Base-by-base conservation (phyloP, 2,329 filamentous ascomycete genomes). In the Passalora sequoiae region DNA sequence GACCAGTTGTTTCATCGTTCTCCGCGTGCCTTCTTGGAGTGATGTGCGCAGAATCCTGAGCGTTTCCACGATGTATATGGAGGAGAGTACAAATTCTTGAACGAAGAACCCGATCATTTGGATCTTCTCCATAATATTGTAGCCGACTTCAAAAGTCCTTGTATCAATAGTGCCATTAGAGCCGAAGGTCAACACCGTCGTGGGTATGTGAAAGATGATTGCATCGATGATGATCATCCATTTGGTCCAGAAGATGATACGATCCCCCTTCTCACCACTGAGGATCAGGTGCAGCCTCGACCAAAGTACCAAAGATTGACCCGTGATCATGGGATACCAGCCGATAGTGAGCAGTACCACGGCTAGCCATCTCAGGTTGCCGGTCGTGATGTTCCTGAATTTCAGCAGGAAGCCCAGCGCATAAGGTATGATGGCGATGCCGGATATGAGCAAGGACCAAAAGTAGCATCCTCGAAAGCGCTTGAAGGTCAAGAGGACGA, bases 201-300 rank as follows among this genome's bases (percentile, higher is more conserved):
- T 76, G 0, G 73, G 69, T 0, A 75, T 62, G 50, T 81, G 75
- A 17, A 78, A 61, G 7, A 79, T 43, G 27, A 80, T 50, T 13
- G 68, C 69, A 53, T 81, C 72, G 46, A 69, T 55, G 28, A 80
- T 68, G 45, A 84, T 82, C 72, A 83, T 78, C 40, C 58, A 67
- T 0, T 80, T 64, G 0, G 78, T 71, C 8, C 67, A 65, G 4
- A 67, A 69, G 0, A 82, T 65, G 3, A 73, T 59, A 2, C 61
- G 60, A 5, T 69, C 65, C 30, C 77, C 74, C 12, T 70, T 71
- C 20, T 51, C 44, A 12, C 53, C 55, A 6, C 40, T 49, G 3
- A 78, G 63, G 8, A 83, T 69, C 1, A 83, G 67, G 55, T 82
- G 77, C 0, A 83, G 68, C 5, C 80, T 71, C 0, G 78, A 82